Evolutionary conservation across 805 yeast species (phyloP), one percentile per base, ranked within the genome.

Genomic region (Kregervanrija pseudodelftensis): DNA sequence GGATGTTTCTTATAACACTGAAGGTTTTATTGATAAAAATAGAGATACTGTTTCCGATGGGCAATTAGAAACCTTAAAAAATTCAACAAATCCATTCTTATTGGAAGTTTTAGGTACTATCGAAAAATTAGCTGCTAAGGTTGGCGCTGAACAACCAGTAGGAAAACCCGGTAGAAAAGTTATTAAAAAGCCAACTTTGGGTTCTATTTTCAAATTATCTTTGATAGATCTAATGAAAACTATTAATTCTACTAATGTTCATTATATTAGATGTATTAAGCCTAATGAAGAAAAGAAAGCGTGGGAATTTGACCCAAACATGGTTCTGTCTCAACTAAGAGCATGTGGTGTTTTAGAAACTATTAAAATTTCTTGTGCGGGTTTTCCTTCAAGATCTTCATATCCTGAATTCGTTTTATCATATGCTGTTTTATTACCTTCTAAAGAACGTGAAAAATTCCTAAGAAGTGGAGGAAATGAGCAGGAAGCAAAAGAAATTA

Each of bases 281-380:
- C 98, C 99, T 5, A 91, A 91, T 63, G 96, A 89, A 58, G 82
- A 80, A 51, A 91, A 93, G 65, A 82, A 79, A 49, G 96, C 98
- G 2, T 91, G 99, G 98, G 84, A 82, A 62, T 91, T 91, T 65
- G 95, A 89, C 59, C 88, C 95, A 12, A 75, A 89, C 37, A 90
- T 91, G 97, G 98, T 91, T 11, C 73, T 93, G 49, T 83, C 95
- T 5, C 99, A 91, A 66, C 74, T 91, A 50, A 79, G 99, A 62
- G 99, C 99, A 5, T 91, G 99, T 73, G 99, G 99, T 83, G 98
- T 91, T 39, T 72, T 91, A 54, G 99, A 93, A 63, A 93, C 99
- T 2, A 91, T 91, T 60, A 74, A 96, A 58, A 91, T 91, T 40
- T 90, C 97, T 1, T 90, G 97, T 68, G 97, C 96, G 41, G 99